A percentile compares a stretch with the other conserved stretches of the same genome.
Conservation (phyloP, 345 rosid species). For the Eucalyptus rudis region DNA sequence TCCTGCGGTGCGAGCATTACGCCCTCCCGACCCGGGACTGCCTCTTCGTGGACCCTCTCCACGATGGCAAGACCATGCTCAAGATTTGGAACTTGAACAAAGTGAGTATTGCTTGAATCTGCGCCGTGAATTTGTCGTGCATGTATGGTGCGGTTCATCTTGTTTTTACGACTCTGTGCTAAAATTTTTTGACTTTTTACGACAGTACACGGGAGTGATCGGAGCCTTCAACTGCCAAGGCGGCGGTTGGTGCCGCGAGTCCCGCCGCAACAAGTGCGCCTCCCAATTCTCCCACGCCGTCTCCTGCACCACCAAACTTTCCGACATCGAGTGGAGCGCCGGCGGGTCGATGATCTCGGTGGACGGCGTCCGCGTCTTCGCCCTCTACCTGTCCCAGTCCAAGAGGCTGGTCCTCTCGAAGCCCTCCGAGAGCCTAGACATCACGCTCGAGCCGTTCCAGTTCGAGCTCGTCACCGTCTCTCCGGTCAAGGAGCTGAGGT, state of each 20-base stretch:
- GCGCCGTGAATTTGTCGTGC: background rate
- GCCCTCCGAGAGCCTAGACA: constrained; percentile 28
- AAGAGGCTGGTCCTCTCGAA: constrained; percentile 56
- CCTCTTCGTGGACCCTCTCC: constrained; percentile 86
- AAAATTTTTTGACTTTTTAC: background rate
- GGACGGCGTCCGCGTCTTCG: constrained; percentile 45
- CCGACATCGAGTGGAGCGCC: constrained; percentile 73
- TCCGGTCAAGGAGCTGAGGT: constrained; percentile 29
- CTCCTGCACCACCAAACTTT: constrained; percentile 39
- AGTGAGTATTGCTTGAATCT: constrained; percentile 11
- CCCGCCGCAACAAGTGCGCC: constrained; percentile 63
- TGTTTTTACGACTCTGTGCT: background rate
- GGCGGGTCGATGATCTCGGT: constrained; percentile 58
- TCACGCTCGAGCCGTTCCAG: constrained; percentile 64
- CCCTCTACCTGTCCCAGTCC: constrained; percentile 56
- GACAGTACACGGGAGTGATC: constrained; percentile 68
- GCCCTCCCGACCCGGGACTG: constrained; percentile 92
- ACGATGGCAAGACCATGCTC: constrained; percentile 98
- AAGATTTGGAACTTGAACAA: constrained; percentile 97
- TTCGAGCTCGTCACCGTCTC: constrained; percentile 82
- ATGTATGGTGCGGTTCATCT: background rate
- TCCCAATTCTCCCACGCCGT: constrained; percentile 44
- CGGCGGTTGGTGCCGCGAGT: constrained; percentile 90
- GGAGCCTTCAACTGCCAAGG: constrained; percentile 98
- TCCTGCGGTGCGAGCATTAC: constrained; percentile 70